Base-by-base conservation (phyloP, 306 rosid genomes). In the Urtica urens region DNA sequence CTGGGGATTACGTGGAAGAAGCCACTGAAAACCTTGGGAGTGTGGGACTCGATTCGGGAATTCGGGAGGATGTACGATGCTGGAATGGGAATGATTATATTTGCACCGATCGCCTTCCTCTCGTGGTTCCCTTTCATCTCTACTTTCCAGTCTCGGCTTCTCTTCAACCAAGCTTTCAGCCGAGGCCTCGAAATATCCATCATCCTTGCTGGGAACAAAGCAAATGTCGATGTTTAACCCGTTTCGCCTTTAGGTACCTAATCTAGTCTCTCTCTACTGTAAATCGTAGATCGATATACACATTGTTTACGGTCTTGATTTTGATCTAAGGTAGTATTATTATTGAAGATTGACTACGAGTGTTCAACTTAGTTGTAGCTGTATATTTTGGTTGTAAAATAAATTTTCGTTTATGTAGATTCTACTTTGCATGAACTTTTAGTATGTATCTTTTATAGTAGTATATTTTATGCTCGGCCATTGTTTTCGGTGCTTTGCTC, bases 111-210 rank as follows among this genome's bases (percentile, higher is more conserved):
- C 46, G 94, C 83, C 2, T 34, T 90, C 48, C 45, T 90, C 34
- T 81, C 97, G 7, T 90, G 97, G 97, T 90, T 90, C 73, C 95
- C 97, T 0, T 90, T 90, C 76, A 55, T 90, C 60, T 81, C 97
- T 31, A 90, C 97, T 19, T 85, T 90, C 73, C 97, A 84, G 65
- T 90, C 97, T 48, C 95, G 97, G 35, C 94, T 90, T 53, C 87
- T 90, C 56, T 90, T 81, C 42, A 90, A 90, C 65, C 99, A 90
- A 81, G 99, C 99, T 25, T 90, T 85, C 58, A 90, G 95, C 53
- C 99, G 99, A 25, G 99, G 99, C 31, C 74, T 90, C 66, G 95
- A 90, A 66, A 90, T 90, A 59, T 90, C 99, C 1, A 64, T 90
- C 74, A 90, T 90, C 73, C 99, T 90, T 47, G 80, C 99, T 22